Conservation (phyloP, 2,329 filamentous ascomycete genomes). For the Fusarium metavorans region DNA sequence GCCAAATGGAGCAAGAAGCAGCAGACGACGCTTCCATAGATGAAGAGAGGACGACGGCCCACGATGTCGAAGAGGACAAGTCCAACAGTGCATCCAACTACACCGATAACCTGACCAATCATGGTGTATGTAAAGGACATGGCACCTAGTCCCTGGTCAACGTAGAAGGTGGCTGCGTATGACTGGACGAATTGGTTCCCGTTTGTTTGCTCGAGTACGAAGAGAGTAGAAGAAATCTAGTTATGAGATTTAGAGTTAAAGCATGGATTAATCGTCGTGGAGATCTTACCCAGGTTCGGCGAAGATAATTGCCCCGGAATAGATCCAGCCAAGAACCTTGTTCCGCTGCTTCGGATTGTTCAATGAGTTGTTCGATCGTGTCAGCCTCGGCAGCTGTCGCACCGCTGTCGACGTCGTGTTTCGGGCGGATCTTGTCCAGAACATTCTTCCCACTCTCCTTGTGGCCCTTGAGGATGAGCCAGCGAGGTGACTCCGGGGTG, state of each 20-base stretch:
- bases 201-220: background rate
- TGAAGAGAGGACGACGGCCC: background rate
- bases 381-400: background rate
- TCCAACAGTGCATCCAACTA: background rate
- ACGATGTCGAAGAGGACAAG: background rate
- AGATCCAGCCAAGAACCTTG: background rate
- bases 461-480: too few relatives aligned
- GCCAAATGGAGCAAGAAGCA: background rate
- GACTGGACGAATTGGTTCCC: background rate
- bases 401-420: background rate
- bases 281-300: background rate
- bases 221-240: background rate
- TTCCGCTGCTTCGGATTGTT: background rate
- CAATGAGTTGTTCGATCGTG: background rate
- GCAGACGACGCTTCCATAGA: background rate
- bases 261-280: background rate
- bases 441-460: background rate
- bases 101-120: background rate
- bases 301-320: background rate
- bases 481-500: too few relatives aligned
- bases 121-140: background rate
- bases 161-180: background rate
- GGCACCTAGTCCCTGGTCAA: background rate
- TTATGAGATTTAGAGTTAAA: background rate
- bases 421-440: background rate